Conservation (phyloP, 2,329 filamentous ascomycete species). For the Chaetomium sp. region DNA sequence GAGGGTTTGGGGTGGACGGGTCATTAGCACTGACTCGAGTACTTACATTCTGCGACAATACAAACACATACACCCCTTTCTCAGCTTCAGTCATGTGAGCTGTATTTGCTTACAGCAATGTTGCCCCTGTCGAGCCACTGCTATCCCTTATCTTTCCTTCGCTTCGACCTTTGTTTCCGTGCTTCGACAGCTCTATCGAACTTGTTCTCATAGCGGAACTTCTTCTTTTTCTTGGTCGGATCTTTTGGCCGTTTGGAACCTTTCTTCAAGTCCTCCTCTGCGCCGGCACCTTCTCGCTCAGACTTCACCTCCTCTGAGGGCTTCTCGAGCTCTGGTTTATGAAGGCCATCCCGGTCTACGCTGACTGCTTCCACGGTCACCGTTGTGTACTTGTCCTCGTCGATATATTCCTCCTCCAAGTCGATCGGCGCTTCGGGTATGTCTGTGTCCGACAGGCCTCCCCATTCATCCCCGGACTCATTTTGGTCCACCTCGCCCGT, state of each 20-base stretch:
- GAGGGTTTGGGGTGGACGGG: slow-evolving; percentile 24
- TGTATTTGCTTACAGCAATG: background rate
- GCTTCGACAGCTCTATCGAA: slow-evolving; percentile 74
- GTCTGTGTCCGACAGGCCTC: slow-evolving; percentile 60
- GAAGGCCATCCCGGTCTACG: slow-evolving; percentile 72
- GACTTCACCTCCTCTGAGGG: slow-evolving; percentile 44
- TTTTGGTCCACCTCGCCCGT: slow-evolving; percentile 43
- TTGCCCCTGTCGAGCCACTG: background rate
- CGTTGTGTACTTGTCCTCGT: slow-evolving; percentile 93
- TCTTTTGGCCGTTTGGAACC: slow-evolving; percentile 40
- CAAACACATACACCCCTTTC: slow-evolving; percentile 24
- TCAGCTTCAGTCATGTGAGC: background rate
- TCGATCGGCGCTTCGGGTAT: slow-evolving; percentile 58
- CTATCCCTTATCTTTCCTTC: slow-evolving; percentile 39
- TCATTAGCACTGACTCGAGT: slow-evolving; percentile 24
- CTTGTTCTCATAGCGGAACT: slow-evolving; percentile 92
- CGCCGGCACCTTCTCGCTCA: slow-evolving; percentile 40
- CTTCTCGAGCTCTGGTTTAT: slow-evolving; percentile 49
- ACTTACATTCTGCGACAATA: slow-evolving; percentile 25
- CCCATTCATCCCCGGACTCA: slow-evolving; percentile 62
- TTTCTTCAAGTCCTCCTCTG: slow-evolving; percentile 39
- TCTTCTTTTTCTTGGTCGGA: slow-evolving; percentile 70
- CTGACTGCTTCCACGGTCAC: slow-evolving; percentile 91
- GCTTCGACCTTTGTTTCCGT: slow-evolving; percentile 71
- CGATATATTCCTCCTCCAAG: slow-evolving; percentile 90